Evolutionary conservation across 176 grass and related monocot genomes (phyloP).

Genomic region (Avena eriantha): DNA sequence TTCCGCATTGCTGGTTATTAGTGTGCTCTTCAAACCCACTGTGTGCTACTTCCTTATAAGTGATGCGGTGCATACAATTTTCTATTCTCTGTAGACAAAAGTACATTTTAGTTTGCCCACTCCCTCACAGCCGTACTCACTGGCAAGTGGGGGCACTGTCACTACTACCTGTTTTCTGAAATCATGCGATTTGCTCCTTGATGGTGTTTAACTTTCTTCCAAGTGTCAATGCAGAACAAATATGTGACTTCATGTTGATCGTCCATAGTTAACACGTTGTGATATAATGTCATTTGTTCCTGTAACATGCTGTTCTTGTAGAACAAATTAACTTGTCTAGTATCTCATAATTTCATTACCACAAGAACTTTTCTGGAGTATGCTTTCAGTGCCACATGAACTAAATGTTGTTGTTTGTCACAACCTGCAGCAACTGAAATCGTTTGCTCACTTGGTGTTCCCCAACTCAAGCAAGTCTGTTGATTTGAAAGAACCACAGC

Average conservation of each 20-base stretch:
- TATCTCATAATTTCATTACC: not conserved
- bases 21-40: not conserved
- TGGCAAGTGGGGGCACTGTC: not conserved
- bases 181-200: not conserved
- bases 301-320: not conserved
- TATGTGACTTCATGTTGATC: not conserved
- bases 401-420: not conserved
- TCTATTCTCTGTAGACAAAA: not conserved
- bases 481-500: conserved; percentile 38
- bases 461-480: conserved; percentile 68
- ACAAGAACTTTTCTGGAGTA: not conserved
- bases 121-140: not conserved
- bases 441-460: conserved; percentile 88
- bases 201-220: not conserved
- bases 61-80: not conserved
- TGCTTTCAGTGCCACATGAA: conserved; percentile 7
- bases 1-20: not conserved
- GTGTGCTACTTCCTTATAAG: not conserved
- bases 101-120: not conserved
- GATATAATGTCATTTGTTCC: not conserved
- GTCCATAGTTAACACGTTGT: not conserved
- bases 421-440: conserved; percentile 77
- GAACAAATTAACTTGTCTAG: not conserved
- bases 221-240: not conserved
- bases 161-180: not conserved